phyloP scores from a whole-genome alignment of 129 eudicot species.

The Logfia minima region DNA sequence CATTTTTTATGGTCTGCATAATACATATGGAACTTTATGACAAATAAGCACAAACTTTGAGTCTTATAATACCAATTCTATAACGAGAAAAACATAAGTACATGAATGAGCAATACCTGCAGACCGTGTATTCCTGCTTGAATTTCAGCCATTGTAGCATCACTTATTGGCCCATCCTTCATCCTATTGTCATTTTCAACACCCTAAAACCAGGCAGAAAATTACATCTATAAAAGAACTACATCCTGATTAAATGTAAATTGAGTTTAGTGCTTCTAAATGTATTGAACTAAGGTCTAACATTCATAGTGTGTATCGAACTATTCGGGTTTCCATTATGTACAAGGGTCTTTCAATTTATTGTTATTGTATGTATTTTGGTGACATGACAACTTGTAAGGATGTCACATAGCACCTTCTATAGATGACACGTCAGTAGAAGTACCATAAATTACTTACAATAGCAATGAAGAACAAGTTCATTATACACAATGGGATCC shows the following conservation, averaged over 20 bases:
- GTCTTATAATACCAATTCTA: not conserved
- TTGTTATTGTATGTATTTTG: too few species aligned
- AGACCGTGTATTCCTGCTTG: constrained; percentile 67
- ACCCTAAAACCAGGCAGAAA: constrained; percentile 35
- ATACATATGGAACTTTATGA: not conserved
- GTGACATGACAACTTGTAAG: too few species aligned
- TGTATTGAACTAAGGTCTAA: too few species aligned
- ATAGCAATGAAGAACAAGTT: too few species aligned
- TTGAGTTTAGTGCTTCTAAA: not conserved
- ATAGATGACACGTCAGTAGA: too few species aligned
- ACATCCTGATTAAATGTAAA: not conserved
- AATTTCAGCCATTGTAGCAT: constrained; percentile 54
- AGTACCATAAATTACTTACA: too few species aligned
- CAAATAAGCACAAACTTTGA: not conserved
- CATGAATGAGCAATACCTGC: constrained; percentile 43
- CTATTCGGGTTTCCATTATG: too few species aligned
- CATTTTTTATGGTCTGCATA: constrained; percentile 62
- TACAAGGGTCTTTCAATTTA: too few species aligned
- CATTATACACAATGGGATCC: too few species aligned
- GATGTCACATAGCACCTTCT: too few species aligned
- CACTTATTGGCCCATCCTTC: constrained; percentile 36
- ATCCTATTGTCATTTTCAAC: constrained; percentile 26
- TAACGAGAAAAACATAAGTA: not conserved
- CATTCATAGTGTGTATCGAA: too few species aligned
- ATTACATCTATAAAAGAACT: not conserved